phyloP scores from a whole-genome alignment of 78 protist genomes.

The Chrysochromulina parva region DNA sequence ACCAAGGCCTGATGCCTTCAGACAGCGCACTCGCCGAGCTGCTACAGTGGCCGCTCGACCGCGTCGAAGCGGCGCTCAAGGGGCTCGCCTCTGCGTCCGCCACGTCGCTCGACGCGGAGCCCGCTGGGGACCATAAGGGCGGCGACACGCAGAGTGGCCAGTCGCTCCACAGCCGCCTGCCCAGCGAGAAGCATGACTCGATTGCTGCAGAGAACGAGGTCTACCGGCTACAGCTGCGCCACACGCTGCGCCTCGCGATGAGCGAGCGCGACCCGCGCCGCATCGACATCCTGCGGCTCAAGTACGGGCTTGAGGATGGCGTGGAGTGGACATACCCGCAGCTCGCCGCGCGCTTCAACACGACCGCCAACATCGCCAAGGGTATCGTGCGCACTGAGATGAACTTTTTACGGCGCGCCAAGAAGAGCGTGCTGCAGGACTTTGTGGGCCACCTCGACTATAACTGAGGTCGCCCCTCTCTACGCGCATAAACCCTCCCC shows the following conservation, averaged over 20 bases:
- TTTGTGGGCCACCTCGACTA: too few relatives aligned
- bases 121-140: neutral
- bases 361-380: neutral
- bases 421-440: neutral
- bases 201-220: neutral
- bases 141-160: neutral
- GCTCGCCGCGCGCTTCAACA: neutral
- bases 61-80: neutral
- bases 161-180: neutral
- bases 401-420: neutral
- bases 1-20: neutral
- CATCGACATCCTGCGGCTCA: neutral
- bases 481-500: too few relatives aligned
- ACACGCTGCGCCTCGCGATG: neutral
- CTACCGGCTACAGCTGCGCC: neutral
- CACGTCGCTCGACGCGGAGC: neutral
- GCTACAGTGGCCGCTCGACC: neutral
- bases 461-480: too few relatives aligned
- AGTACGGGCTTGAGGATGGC: slow-evolving; percentile 18
- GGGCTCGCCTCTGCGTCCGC: neutral
- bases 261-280: neutral
- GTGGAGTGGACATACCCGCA: neutral
- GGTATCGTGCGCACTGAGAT: neutral
- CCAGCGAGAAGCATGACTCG: neutral
- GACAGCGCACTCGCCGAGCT: neutral